Conservation (phyloP, 352 stramenopile species). For the Thraustochytrium striatum region DNA sequence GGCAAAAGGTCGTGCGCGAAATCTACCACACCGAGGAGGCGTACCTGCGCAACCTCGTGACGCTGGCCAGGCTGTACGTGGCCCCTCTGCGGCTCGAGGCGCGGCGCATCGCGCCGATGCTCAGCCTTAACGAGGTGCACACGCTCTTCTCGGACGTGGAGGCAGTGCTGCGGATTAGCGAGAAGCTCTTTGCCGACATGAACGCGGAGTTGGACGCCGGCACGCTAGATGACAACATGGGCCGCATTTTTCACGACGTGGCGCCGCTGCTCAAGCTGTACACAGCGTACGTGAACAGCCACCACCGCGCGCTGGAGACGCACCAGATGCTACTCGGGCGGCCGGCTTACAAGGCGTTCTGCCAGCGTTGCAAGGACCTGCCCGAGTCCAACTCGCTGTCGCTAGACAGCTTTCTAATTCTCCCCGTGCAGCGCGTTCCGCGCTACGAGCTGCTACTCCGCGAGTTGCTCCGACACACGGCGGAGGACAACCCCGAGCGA, state of each 20-base stretch:
- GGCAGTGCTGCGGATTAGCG: conserved; percentile 51
- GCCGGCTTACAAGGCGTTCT: conserved; percentile 48
- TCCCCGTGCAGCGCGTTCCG: conserved; percentile 55
- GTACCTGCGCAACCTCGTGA: conserved; percentile 49
- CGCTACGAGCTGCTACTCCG: conserved; percentile 54
- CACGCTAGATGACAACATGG: conserved; percentile 47
- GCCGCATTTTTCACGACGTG: conserved; percentile 48
- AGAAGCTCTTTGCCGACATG: conserved; percentile 51
- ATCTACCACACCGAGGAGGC: conserved; percentile 49
- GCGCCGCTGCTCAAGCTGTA: conserved; percentile 57
- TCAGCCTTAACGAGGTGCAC: conserved; percentile 29
- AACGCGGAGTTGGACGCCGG: conserved; percentile 20
- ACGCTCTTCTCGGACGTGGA: conserved; percentile 51
- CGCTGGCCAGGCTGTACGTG: conserved; percentile 48
- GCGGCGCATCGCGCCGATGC: conserved; percentile 18
- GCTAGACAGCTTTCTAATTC: conserved; percentile 53
- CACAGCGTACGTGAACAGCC: conserved; percentile 56
- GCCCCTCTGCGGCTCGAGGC: conserved; percentile 44
- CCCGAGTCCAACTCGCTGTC: conserved; percentile 42
- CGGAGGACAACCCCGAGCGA: conserved; percentile 45
- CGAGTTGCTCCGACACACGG: conserved; percentile 53
- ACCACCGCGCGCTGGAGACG: conserved; percentile 49
- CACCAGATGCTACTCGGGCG: conserved; percentile 9
- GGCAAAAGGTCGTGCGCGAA: conserved; percentile 42
- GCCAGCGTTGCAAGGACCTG: conserved; percentile 50